Percentiles rank a stretch among this genome's conserved stretches.
Conservation (phyloP, 2,329 filamentous ascomycete genomes). For the Aspergillus pseudoglaucus region DNA sequence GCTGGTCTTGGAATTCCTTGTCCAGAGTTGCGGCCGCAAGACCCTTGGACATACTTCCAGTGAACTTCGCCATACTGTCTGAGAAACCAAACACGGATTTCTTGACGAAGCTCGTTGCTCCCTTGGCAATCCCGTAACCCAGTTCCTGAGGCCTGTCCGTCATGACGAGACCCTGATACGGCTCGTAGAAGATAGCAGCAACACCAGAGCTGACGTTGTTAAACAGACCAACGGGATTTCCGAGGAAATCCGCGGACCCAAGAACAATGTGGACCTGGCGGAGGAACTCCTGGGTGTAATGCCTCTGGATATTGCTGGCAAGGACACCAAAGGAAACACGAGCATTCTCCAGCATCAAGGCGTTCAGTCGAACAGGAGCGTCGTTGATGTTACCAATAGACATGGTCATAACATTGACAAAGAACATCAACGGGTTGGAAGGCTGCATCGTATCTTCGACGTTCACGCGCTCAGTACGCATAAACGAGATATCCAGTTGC, state of each 20-base stretch:
- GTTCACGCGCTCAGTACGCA: slow-evolving; percentile 92
- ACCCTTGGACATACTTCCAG: slow-evolving; percentile 93
- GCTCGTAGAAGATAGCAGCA: slow-evolving; percentile 97
- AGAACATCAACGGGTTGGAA: slow-evolving; percentile 94
- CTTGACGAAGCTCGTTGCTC: slow-evolving; percentile 94
- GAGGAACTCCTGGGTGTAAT: slow-evolving; percentile 94
- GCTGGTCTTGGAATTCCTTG: slow-evolving; percentile 96
- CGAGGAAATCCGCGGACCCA: slow-evolving; percentile 93
- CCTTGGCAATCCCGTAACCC: slow-evolving; percentile 90
- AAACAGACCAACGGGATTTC: slow-evolving; percentile 95
- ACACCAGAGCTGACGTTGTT: slow-evolving; percentile 97
- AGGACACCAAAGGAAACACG: slow-evolving; percentile 80
- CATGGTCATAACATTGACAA: slow-evolving; percentile 98
- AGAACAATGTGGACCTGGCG: slow-evolving; percentile 97
- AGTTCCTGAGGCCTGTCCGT: slow-evolving; percentile 93
- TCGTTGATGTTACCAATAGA: slow-evolving; percentile 99
- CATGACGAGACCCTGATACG: slow-evolving; percentile 94
- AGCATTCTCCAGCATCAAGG: slow-evolving; percentile 89
- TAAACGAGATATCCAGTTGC: slow-evolving; percentile 95
- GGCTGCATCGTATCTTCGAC: slow-evolving; percentile 89
- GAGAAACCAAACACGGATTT: slow-evolving; percentile 97
- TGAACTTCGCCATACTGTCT: slow-evolving; percentile 96
- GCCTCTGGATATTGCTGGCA: slow-evolving; percentile 77
- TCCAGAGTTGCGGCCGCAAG: slow-evolving; percentile 91
- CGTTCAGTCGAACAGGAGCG: slow-evolving; percentile 87